These are phyloP conservation scores for Tricholoma matsutake DNA, from an alignment of 768 basidiomycete species.

Conservation along the genomic window DNA sequence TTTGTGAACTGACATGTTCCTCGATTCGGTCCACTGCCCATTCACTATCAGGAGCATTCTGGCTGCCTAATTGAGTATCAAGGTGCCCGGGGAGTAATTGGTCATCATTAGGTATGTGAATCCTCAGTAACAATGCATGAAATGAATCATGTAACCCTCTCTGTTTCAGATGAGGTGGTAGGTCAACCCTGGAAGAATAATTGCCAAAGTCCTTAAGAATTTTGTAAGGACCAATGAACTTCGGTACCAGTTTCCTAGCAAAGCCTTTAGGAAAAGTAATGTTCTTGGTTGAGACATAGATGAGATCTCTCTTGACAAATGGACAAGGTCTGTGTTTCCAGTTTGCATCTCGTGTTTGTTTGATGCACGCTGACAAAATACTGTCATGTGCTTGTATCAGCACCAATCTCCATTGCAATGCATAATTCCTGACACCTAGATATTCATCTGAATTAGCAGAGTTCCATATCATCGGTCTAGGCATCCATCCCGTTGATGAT, in stretches of 20 bases:
- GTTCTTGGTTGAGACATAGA: constrained; percentile 17
- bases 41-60: constrained; percentile 10
- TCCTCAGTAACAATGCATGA: too few relatives aligned
- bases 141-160: too few relatives aligned
- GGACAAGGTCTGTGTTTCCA: constrained; percentile 8
- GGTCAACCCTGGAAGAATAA: too few relatives aligned
- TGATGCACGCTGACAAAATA: constrained; percentile 25
- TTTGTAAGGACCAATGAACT: constrained; percentile 27
- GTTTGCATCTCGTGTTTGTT: constrained; percentile 32
- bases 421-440: constrained; percentile 26
- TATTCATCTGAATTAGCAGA: constrained; percentile 4
- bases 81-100: too few relatives aligned
- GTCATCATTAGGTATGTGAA: constrained; percentile 27
- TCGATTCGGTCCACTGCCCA: constrained; percentile 13
- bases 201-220: too few relatives aligned
- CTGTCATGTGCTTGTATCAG: constrained; percentile 30
- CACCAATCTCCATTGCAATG: constrained; percentile 21
- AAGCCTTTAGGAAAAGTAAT: constrained; percentile 22
- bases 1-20: constrained; percentile 11
- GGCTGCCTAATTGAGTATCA: constrained; percentile 15
- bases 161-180: too few relatives aligned
- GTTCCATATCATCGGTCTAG: constrained; percentile 18
- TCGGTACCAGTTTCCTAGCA: constrained; percentile 24
- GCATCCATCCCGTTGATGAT: constrained; percentile 17
- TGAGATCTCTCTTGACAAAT: constrained; percentile 19